Evolutionary conservation across 306 rosid species (phyloP), one percentile per base, ranked within the genome.

Genomic region (Cotoneaster glaucophyllus): DNA sequence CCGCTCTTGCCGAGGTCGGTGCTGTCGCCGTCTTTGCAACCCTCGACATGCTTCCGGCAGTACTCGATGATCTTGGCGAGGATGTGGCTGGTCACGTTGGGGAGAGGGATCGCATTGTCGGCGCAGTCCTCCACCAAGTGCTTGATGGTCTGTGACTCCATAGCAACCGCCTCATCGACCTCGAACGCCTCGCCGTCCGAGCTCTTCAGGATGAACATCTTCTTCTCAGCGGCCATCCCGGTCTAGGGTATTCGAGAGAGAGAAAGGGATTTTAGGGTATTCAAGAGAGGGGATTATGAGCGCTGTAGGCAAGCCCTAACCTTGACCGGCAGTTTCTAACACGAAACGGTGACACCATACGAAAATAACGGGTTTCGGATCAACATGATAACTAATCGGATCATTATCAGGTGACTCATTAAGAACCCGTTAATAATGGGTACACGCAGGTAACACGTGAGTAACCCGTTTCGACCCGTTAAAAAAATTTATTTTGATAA

Each of bases 61-160:
- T 74, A 85, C 58, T 79, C 82, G 5, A 88, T 45, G 15, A 88
- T 67, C 79, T 56, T 77, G 5, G 80, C 28, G 4, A 88, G 80
- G 59, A 80, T 72, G 10, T 7, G 3, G 50, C 79, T 12, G 9
- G 34, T 25, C 10, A 87, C 84, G 15, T 76, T 70, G 1, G 74
- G 66, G 64, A 82, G 5, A 11, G 82, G 87, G 8, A 85, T 73
- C 15, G 26, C 78, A 39, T 15, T 22, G 2, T 45, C 68, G 7
- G 22, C 64, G 19, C 81, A 74, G 13, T 70, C 85, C 18, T 82
- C 78, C 24, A 74, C 59, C 82, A 84, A 6, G 48, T 68, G 52
- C 82, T 82, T 82, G 66, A 87, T 77, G 18, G 80, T 72, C 59
- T 57, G 70, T 6, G 77, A 72, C 61, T 72, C 69, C 18, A 26